Base-by-base conservation (phyloP, 2,329 filamentous ascomycete genomes). In the Colletotrichum cordylinicola region DNA sequence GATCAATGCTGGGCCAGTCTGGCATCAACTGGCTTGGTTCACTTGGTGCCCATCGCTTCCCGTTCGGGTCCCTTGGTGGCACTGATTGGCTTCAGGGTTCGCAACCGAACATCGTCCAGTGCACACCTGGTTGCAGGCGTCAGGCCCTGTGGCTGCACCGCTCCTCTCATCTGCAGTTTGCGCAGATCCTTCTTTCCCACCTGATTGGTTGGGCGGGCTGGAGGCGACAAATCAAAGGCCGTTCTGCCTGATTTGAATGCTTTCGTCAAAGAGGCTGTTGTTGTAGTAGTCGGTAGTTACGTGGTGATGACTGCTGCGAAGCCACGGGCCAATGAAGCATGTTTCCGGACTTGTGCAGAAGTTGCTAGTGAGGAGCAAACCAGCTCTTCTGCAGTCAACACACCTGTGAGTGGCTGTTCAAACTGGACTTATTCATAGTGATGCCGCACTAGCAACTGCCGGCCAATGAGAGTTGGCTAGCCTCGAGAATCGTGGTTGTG, bases 1-100 rank as follows among this genome's bases (percentile, higher is more conserved):
- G 69, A 76, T 76, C 74, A 76, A 74, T 76, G 74, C 71, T 66
- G 27, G 24, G 12, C 64, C 35, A 64, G 31, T 56, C 27, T 74
- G 60, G 43, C 43, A 48, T 13, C 43, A 21, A 48, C 43, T 21
- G 43, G 70, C 66, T 66, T 56, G 48, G 71, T 66, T 76, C 71
- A 67, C 55, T 62, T 43, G 48, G 60, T 71, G 72, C 70, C 71
- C 66, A 66, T 75, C 67, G 71, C 66, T 74, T 74, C 70, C 70
- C 43, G 29, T 66, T 65, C 70, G 39, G 62, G 62, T 60, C 15
- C 39, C n/a, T 43, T 15, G 21, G 58, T 58, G 60, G 37, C 65
- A 43, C 60, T 75, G 71, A 67, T 76, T 75, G 66, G 69, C 65
- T 27, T 52, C 39, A 56, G 52, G 31, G 56, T 55, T 66, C 18